A percentile compares a stretch with the other conserved stretches of the same genome.
These are phyloP conservation scores for Cercospora sp. DNA, from an alignment of 2,329 filamentous ascomycete genomes.

Conservation along the genomic window DNA sequence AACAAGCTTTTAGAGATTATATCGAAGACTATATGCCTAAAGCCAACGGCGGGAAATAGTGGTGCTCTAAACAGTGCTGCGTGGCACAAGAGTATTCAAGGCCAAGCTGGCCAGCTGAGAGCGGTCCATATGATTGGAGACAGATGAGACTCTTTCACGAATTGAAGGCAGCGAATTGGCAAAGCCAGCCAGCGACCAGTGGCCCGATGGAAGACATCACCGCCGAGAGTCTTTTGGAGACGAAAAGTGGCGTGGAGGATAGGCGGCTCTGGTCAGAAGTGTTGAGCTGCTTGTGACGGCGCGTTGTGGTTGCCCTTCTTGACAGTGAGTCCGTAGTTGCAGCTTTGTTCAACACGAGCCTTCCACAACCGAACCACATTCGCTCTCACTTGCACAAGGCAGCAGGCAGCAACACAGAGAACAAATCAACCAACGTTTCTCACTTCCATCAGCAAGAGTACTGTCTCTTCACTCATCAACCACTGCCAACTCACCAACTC, in stretches of 20 bases:
- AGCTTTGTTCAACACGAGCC: neutral
- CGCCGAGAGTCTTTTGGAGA: neutral
- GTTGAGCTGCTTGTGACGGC: neutral
- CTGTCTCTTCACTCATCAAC: no score
- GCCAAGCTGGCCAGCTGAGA: neutral
- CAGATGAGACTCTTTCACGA: neutral
- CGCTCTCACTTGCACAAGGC: neutral
- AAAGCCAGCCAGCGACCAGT: no score
- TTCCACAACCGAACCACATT: neutral
- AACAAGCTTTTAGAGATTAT: slow-evolving; percentile 9
- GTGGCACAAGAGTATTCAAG: no score
- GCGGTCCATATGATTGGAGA: neutral
- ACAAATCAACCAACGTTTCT: no score
- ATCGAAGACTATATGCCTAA: slow-evolving; percentile 1
- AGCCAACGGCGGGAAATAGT: neutral
- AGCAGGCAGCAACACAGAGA: no score
- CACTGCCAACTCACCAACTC: no score
- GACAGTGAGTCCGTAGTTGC: neutral
- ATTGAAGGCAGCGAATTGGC: neutral
- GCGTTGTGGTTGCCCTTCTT: neutral
- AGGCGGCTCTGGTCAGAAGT: neutral
- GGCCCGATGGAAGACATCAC: neutral
- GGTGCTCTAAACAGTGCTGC: neutral
- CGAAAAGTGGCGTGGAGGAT: neutral
- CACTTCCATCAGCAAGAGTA: no score